Conservation (phyloP, 495 filamentous ascomycete species). For the Evansstolkia leycettana region DNA sequence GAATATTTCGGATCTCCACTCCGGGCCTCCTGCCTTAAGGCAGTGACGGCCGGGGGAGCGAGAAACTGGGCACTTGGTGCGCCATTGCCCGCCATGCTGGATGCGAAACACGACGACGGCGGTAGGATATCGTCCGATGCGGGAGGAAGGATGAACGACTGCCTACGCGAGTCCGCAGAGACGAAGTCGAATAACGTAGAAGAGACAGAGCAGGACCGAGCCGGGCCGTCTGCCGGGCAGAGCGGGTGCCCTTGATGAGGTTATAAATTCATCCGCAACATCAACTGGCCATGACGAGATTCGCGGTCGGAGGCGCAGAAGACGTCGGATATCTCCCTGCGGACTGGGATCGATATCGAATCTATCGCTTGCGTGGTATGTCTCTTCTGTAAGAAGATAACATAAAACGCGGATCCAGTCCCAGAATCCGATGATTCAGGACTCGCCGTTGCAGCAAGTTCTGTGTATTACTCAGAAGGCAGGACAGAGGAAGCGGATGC, state of each 20-base stretch:
- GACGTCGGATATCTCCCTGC: background rate
- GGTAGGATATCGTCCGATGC: constrained; percentile 1
- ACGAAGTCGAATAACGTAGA: background rate
- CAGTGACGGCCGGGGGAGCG: constrained; percentile 38
- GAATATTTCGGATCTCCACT: constrained; percentile 26
- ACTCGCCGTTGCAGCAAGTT: too few relatives aligned
- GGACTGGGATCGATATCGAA: too few relatives aligned
- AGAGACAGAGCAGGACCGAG: constrained; percentile 13
- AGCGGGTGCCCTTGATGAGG: constrained; percentile 32
- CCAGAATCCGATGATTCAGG: too few relatives aligned
- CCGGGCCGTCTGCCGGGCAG: constrained; percentile 39
- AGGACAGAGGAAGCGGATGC: constrained; percentile 14
- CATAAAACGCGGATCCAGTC: too few relatives aligned
- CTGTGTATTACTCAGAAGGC: too few relatives aligned
- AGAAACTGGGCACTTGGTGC: constrained; percentile 29
- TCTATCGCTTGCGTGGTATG: too few relatives aligned
- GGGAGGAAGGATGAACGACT: constrained; percentile 2
- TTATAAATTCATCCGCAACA: constrained; percentile 34
- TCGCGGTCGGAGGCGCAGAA: background rate
- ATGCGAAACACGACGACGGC: constrained; percentile 5
- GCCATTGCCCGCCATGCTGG: constrained; percentile 36
- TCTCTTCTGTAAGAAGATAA: too few relatives aligned
- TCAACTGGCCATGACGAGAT: constrained; percentile 31
- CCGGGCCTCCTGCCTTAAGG: constrained; percentile 41
- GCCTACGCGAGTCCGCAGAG: constrained; percentile 1